Base-by-base conservation (phyloP, 192 early-diverging fungal species). In the Gaertneriomyces semiglobifer region DNA sequence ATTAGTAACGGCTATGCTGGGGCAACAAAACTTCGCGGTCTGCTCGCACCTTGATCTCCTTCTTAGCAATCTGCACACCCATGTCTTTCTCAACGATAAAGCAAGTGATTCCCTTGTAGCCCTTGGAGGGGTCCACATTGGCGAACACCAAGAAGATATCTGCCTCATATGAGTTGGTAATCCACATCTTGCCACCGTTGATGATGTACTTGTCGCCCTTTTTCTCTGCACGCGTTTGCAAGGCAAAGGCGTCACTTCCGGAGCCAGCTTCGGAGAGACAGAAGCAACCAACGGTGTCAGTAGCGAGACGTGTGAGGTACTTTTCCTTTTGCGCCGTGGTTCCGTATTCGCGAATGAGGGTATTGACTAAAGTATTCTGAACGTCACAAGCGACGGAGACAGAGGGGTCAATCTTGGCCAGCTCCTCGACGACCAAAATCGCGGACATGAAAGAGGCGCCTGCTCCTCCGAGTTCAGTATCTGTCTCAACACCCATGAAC, bases 121-220 rank as follows among this genome's bases (percentile, higher is more conserved):
- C 93, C 80, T 91, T 88, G 64, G 84, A 75, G 6, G 92, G 92
- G 66, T 95, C 94, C n/a, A 95, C 87, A 71, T 92, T 97, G 79
- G 96, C 96, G 84, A 98, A 98, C 19, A 98, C 93, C 44, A 98
- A 81, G 79, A 97, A 98, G 69, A 96, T 85, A 44, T 91, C 95
- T 62, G 95, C 93, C 70, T 97, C 94, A 58, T 77, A 83, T n/a
- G 94, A 94, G 86, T 98, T 78, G 61, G 77, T 78, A 53, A 78
- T 78, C 77, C 77, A 78, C 93, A 93, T 95, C 81, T 79, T 82
- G 14, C 66, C 60, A 50, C 80, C 79, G 74, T 90, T 94, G 44
- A 98, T 60, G 59, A 95, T 74, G 62, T 93, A 98, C 75, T 96
- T 81, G 74, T 94, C 90, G 64, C 89, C 93, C 58, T 94, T 79